Evolutionary conservation across 805 yeast species (phyloP).

Genomic region (Candida khao-thaluensis): DNA sequence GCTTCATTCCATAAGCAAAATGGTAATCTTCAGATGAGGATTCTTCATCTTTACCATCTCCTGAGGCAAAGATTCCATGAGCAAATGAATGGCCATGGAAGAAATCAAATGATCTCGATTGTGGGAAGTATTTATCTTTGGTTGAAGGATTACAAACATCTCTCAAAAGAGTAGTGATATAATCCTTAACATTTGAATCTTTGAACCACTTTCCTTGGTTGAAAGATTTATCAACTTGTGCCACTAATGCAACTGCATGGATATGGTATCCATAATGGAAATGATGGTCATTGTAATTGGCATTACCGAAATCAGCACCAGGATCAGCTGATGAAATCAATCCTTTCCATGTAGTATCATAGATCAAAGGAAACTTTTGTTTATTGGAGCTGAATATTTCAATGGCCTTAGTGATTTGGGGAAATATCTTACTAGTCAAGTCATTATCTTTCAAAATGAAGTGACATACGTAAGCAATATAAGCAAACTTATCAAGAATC

Average conservation of each 20-base stretch:
- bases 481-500: constrained; percentile 84
- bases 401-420: constrained; percentile 64
- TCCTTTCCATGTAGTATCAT: constrained; percentile 30
- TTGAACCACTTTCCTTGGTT: constrained; percentile 29
- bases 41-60: constrained; percentile 78
- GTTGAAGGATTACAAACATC: constrained; percentile 63
- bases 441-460: constrained; percentile 57
- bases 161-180: constrained; percentile 60
- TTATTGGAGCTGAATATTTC: constrained; percentile 64
- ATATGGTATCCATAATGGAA: constrained; percentile 53
- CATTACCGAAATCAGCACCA: constrained; percentile 27
- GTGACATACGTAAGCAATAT: constrained; percentile 71
- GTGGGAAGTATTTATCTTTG: constrained; percentile 59
- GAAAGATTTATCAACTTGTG: constrained; percentile 47
- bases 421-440: constrained; percentile 52
- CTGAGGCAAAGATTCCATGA: constrained; percentile 64
- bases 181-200: constrained; percentile 37
- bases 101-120: constrained; percentile 70
- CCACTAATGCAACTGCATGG: constrained; percentile 66
- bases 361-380: constrained; percentile 24
- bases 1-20: constrained; percentile 63
- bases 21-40: constrained; percentile 75
- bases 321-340: constrained; percentile 24
- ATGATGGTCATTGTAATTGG: constrained; percentile 34
- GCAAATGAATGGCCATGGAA: constrained; percentile 80